Evolutionary conservation across 495 filamentous ascomycete species (phyloP).

Genomic region (Tuber aestivum): DNA sequence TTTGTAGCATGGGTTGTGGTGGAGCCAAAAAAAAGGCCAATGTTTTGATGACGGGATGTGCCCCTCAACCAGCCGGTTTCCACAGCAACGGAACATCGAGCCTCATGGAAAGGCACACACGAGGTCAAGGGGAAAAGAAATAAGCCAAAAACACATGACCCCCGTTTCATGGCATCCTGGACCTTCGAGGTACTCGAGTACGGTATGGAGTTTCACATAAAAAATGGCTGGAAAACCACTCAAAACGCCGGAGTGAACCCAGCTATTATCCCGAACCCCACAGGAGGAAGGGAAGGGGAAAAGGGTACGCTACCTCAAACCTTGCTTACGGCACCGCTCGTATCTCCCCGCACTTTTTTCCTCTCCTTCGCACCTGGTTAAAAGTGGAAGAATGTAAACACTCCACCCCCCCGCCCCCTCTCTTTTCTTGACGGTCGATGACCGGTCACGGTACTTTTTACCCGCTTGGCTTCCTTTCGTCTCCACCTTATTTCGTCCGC

Average conservation of each 20-base stretch:
- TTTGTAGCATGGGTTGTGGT: not conserved
- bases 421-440: not conserved
- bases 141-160: not conserved
- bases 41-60: not conserved
- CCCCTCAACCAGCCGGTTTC: not conserved
- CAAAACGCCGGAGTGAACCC: constrained; percentile 9
- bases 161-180: not conserved
- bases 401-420: not conserved
- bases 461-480: not conserved
- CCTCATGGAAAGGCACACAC: not conserved
- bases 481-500: not conserved
- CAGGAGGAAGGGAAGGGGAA: constrained; percentile 9
- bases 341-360: not conserved
- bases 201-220: constrained; percentile 27
- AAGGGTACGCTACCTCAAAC: not conserved
- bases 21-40: not conserved
- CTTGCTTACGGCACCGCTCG: not conserved
- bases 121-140: not conserved
- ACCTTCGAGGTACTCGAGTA: not conserved
- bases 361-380: not conserved
- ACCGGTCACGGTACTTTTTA: not conserved
- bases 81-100: not conserved
- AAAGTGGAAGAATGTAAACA: constrained; percentile 4
- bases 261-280: constrained; percentile 18
- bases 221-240: constrained; percentile 18